Conservation (phyloP, 352 stramenopile species). For the Pythium plurisporium region DNA sequence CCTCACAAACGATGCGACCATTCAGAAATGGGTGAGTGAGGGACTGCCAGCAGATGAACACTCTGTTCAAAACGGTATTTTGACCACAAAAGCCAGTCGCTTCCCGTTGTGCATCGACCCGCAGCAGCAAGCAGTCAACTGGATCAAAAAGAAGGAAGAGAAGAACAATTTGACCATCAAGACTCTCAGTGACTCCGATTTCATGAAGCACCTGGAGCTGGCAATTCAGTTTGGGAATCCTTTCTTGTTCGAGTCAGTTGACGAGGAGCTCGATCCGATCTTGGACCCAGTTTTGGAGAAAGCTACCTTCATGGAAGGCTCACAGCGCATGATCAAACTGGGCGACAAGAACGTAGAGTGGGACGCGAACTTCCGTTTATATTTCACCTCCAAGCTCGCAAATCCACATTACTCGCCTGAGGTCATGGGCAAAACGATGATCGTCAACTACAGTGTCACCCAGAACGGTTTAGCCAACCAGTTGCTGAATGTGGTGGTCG, state of each 20-base stretch:
- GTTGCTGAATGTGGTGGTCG: conserved; percentile 93
- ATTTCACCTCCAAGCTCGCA: conserved; percentile 93
- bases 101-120: conserved; percentile 96
- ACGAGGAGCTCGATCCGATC: conserved; percentile 94
- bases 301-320: conserved; percentile 89
- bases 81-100: conserved; percentile 91
- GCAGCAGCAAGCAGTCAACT: conserved; percentile 94
- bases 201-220: conserved; percentile 95
- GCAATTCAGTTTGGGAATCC: conserved; percentile 95
- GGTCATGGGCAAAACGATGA: conserved; percentile 96
- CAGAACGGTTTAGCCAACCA: conserved; percentile 91
- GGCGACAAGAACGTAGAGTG: conserved; percentile 94
- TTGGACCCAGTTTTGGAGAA: conserved; percentile 93
- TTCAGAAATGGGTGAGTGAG: conserved; percentile 94
- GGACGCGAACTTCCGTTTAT: conserved; percentile 92
- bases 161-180: conserved; percentile 92
- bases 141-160: conserved; percentile 96
- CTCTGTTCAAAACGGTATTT: conserved; percentile 94
- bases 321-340: conserved; percentile 89
- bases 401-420: conserved; percentile 94
- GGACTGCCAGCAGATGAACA: conserved; percentile 92
- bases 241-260: conserved; percentile 94
- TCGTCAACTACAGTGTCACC: conserved; percentile 96
- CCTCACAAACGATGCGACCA: conserved; percentile 90
- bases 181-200: conserved; percentile 91